A percentile compares a stretch with the other conserved stretches of the same genome.
These are phyloP conservation scores for Pythium plurisporium DNA, from an alignment of 352 stramenopile species.

Conservation along the genomic window DNA sequence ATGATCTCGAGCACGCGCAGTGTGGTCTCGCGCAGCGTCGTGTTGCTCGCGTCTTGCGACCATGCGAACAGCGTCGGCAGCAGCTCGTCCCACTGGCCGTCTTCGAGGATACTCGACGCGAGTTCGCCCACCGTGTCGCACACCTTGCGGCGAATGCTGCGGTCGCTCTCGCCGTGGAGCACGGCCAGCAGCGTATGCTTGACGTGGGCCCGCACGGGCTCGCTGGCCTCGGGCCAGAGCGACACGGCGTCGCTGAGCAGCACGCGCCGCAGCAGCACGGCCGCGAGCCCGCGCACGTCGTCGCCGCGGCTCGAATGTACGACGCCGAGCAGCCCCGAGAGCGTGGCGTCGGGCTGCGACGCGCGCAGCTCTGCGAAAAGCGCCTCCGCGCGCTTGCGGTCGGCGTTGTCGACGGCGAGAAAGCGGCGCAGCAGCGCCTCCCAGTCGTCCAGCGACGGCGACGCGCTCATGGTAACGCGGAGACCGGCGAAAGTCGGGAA, in stretches of 20 bases:
- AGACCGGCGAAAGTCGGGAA: background rate
- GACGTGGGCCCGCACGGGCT: conserved; percentile 36
- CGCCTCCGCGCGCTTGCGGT: conserved; percentile 61
- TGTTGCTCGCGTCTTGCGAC: conserved; percentile 37
- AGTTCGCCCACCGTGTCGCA: conserved; percentile 83
- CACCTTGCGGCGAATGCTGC: conserved; percentile 77
- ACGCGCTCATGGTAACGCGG: conserved; percentile 16
- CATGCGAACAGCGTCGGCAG: conserved; percentile 67
- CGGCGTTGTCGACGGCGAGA: conserved; percentile 64
- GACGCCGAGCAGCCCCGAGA: conserved; percentile 50
- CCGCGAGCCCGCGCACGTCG: conserved; percentile 66
- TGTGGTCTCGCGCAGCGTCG: conserved; percentile 60
- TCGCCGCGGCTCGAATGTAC: conserved; percentile 55
- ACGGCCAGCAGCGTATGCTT: conserved; percentile 66
- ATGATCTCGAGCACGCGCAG: conserved; percentile 80
- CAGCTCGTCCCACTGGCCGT: conserved; percentile 75
- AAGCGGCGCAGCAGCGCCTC: conserved; percentile 68
- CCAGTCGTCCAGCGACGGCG: conserved; percentile 36
- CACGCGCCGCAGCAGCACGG: conserved; percentile 71
- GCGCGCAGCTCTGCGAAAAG: conserved; percentile 57
- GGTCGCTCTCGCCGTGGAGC: conserved; percentile 55
- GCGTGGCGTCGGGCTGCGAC: conserved; percentile 48
- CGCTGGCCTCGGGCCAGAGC: conserved; percentile 61
- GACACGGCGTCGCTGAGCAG: conserved; percentile 74
- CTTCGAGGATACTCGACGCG: conserved; percentile 71